phyloP scores from a whole-genome alignment of 345 rosid species.

The Raphanus raphanistrum region DNA sequence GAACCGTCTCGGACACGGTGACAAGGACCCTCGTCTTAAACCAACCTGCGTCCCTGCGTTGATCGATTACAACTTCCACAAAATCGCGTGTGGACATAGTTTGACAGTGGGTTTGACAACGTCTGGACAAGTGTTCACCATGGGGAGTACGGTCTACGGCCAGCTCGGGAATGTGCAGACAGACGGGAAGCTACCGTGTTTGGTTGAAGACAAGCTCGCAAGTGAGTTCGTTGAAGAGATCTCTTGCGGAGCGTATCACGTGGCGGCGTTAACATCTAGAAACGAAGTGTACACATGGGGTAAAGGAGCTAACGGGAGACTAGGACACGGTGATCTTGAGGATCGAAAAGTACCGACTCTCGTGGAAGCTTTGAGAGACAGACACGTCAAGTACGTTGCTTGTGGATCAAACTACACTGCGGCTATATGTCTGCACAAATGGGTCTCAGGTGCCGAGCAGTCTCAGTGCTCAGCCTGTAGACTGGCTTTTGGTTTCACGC shows the following conservation, averaged over 20 bases:
- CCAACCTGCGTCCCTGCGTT: conserved; percentile 93
- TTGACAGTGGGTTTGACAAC: conserved; percentile 89
- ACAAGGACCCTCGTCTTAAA: conserved; percentile 81
- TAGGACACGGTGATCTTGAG: conserved; percentile 95
- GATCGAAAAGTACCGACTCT: conserved; percentile 82
- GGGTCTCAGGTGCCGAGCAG: conserved; percentile 96
- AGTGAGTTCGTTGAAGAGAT: conserved; percentile 83
- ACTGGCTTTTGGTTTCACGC: conserved; percentile 87
- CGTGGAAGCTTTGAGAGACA: conserved; percentile 85
- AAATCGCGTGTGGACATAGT: conserved; percentile 93
- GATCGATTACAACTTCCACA: conserved; percentile 83
- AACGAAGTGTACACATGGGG: conserved; percentile 98
- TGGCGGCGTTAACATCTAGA: conserved; percentile 69
- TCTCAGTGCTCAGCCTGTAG: conserved; percentile 92
- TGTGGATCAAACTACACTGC: conserved; percentile 91
- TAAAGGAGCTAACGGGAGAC: conserved; percentile 95
- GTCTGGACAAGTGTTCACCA: conserved; percentile 78
- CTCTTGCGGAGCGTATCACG: conserved; percentile 92
- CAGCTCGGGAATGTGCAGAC: conserved; percentile 84
- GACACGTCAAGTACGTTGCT: conserved; percentile 84
- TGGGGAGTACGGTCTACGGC: conserved; percentile 96
- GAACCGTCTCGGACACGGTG: conserved; percentile 95
- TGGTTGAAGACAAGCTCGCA: conserved; percentile 73
- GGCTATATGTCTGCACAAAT: conserved; percentile 90
- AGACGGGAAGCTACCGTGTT: conserved; percentile 75